A percentile compares a stretch with the other conserved stretches of the same genome.
phyloP scores from a whole-genome alignment of 2,329 filamentous ascomycete genomes.

The Sodiomyces alkalinus region DNA sequence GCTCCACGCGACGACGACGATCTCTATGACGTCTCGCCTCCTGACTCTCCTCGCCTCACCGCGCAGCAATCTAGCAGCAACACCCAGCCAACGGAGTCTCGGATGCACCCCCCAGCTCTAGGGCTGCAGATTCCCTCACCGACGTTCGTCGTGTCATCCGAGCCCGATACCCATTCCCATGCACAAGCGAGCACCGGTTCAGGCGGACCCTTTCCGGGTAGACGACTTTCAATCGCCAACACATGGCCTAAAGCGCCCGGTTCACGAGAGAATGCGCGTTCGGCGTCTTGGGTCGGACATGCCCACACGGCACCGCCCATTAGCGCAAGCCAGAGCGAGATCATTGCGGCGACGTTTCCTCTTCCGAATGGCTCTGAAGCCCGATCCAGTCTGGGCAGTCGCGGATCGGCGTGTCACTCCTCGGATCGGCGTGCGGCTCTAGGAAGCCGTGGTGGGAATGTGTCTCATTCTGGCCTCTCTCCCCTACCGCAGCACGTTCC shows the following conservation, averaged over 20 bases:
- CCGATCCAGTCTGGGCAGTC: constrained; percentile 1
- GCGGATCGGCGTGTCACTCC: constrained; percentile 4
- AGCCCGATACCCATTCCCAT: constrained; percentile 2
- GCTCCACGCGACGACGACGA: constrained; percentile 17
- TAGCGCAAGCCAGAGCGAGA: constrained; percentile 15
- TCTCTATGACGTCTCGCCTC: constrained; percentile 32
- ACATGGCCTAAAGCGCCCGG: constrained; percentile 32
- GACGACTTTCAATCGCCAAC: constrained; percentile 19
- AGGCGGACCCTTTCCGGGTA: constrained; percentile 6
- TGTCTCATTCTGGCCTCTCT: constrained; percentile 4
- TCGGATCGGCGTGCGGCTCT: constrained; percentile 25
- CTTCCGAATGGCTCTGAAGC: constrained; percentile 19
- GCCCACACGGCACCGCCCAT: constrained; percentile 25
- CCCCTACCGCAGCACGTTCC: constrained; percentile 5
- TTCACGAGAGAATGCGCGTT: too few relatives aligned
- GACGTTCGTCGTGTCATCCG: constrained; percentile 7
- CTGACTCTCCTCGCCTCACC: constrained; percentile 19
- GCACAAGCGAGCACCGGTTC: background rate
- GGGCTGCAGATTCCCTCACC: constrained; percentile 16
- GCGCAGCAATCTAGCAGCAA: background rate
- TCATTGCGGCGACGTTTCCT: constrained; percentile 20
- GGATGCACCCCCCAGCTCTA: constrained; percentile 11
- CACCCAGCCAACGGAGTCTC: background rate
- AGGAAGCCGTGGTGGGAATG: constrained; percentile 17
- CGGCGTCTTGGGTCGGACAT: constrained; percentile 16